These are phyloP conservation scores for Xylaria sp. DNA, from an alignment of 2,329 filamentous ascomycete genomes.

Conservation along the genomic window DNA sequence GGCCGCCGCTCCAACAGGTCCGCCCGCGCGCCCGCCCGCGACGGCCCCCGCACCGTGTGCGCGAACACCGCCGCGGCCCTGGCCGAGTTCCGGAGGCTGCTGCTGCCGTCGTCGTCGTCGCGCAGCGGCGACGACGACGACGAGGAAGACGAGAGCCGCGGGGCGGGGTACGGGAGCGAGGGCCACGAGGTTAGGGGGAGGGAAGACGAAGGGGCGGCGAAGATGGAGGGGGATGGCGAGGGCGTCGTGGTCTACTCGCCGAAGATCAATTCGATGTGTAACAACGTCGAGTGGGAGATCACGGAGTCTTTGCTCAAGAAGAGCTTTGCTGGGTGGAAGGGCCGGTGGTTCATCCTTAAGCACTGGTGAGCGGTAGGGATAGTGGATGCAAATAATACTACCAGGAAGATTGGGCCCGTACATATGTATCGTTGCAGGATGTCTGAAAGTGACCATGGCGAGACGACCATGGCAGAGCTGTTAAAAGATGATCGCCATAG, in stretches of 20 bases:
- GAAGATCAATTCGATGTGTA: constrained; percentile 29
- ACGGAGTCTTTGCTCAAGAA: constrained; percentile 18
- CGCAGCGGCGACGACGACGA: constrained; percentile 1
- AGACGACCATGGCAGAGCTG: no score
- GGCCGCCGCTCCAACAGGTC: constrained; percentile 11
- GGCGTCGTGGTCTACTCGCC: constrained; percentile 24
- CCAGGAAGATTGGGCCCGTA: background rate
- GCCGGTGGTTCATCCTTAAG: constrained; percentile 42
- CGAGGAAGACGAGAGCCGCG: background rate
- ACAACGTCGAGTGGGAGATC: constrained; percentile 27
- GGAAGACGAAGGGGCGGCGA: no score
- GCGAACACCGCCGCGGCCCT: no score
- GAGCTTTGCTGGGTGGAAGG: constrained; percentile 48
- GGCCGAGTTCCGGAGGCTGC: background rate
- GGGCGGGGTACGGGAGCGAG: background rate
- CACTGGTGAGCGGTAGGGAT: background rate
- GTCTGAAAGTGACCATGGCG: no score
- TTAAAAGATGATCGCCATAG: no score
- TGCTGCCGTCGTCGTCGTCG: no score
- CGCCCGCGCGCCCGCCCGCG: constrained; percentile 19
- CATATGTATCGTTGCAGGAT: background rate
- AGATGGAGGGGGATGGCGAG: background rate
- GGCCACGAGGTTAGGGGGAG: no score
- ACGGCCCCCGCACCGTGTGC: no score
- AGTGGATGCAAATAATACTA: background rate